Evolutionary conservation across 768 basidiomycete genomes (phyloP), one percentile per base, ranked within the genome.

Genomic region (Lactarius deliciosus): DNA sequence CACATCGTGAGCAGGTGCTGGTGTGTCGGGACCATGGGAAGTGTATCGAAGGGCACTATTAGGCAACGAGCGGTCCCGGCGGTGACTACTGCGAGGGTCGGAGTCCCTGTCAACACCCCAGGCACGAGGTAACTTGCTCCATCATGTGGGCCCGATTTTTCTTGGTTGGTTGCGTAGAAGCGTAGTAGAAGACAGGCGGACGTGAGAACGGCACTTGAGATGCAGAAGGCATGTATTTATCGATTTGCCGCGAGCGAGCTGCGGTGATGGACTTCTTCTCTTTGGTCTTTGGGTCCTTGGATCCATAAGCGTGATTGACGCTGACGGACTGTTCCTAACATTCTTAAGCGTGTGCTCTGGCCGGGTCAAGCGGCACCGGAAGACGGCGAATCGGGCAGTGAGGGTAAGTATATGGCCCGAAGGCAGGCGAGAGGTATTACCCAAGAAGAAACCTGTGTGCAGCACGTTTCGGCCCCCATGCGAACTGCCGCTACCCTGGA

Each of bases 401-500:
- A 40, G 58, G 57, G 50, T 32, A 54, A 63, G 30, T 16, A 22
- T 16, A 30, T 16, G 41, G 10, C 28, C 30, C 50, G 36, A 32
- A 63, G 43, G 13, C 38, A 47, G 53, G 43, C 20, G 22, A 60
- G 54, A 54, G 63, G 32, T 32, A 32, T 41, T 55, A 60, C 58
- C 53, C 22, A 56, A n/a, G 11, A 36, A 25, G 18, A 36, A 11
- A 16, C 43, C 43, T 40, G 34, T 36, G 22, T 18, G 15, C 50
- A 32, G 57, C 40, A 36, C 25, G 34, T 16, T 60, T 53, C 57
- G 66, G 62, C 41, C 53, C 54, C 41, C 62, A 64, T 50, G 62
- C 53, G 63, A 60, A 68, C 32, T n/a, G 63, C 66, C 66, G 66
- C 38, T 20, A 55, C 55, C 66, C 66, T 64, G 66, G 66, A 55